These are phyloP conservation scores for Candida gigantensis DNA, from an alignment of 1,139 yeast genomes.

Conservation along the genomic window DNA sequence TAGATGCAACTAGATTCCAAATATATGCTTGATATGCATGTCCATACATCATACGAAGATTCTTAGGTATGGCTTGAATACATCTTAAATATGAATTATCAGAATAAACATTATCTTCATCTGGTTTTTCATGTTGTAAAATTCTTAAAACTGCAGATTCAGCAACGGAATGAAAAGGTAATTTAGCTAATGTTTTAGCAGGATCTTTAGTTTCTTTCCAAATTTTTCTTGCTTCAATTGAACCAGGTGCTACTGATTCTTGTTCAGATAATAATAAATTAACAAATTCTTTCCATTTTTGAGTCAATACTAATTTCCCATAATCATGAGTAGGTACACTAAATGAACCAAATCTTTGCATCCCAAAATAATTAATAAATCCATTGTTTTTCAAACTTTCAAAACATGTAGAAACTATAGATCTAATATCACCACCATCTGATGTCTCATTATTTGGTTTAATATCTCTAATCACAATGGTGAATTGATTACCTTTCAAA, in stretches of 20 bases:
- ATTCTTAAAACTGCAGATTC: constrained; percentile 72
- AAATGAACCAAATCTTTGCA: constrained; percentile 97
- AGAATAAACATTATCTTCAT: constrained; percentile 47
- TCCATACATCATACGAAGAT: constrained; percentile 89
- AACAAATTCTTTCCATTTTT: constrained; percentile 79
- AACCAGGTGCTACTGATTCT: constrained; percentile 78
- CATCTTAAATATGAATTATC: constrained; percentile 68
- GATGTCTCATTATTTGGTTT: constrained; percentile 22
- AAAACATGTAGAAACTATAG: constrained; percentile 53
- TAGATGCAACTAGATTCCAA: constrained; percentile 88
- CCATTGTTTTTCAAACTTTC: constrained; percentile 65
- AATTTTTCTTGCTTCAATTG: constrained; percentile 74
- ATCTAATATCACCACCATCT: constrained; percentile 35
- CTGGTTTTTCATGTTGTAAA: constrained; percentile 48
- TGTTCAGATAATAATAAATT: constrained; percentile 82
- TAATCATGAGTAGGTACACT: constrained; percentile 86
- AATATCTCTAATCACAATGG: constrained; percentile 79
- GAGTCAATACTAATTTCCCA: constrained; percentile 70
- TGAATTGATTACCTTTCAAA: constrained; percentile 82
- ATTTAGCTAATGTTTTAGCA: constrained; percentile 57
- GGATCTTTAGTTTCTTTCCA: constrained; percentile 83
- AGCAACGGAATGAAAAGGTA: constrained; percentile 89
- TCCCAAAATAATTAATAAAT: constrained; percentile 89
- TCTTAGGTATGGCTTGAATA: constrained; percentile 90
- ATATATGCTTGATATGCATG: constrained; percentile 97